Evolutionary conservation across 352 stramenopile species (phyloP).

Genomic region (Globisporangium takayamanum): DNA sequence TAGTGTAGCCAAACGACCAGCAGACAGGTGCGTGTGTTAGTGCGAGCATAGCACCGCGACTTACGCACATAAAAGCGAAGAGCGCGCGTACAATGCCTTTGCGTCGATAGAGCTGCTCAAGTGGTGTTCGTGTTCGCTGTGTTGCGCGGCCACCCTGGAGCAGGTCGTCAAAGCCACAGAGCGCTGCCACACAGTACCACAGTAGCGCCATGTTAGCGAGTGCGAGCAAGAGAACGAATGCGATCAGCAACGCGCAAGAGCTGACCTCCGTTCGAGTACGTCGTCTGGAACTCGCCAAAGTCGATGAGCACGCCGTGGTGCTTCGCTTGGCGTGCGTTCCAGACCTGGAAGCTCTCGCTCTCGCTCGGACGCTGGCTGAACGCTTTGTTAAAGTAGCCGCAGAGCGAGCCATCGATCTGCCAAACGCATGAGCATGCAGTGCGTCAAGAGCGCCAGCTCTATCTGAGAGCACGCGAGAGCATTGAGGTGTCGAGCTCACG

Average conservation of each 20-base stretch:
- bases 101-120: slow-evolving; percentile 9
- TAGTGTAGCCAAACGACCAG: no score
- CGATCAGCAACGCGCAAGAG: not conserved
- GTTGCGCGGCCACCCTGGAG: slow-evolving; percentile 3
- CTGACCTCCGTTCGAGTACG: slow-evolving; percentile 41
- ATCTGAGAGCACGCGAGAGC: not conserved
- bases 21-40: slow-evolving; percentile 6
- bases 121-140: not conserved
- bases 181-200: slow-evolving; percentile 15
- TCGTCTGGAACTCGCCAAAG: slow-evolving; percentile 59
- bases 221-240: not conserved
- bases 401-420: slow-evolving; percentile 63
- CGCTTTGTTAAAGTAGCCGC: slow-evolving; percentile 57
- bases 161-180: slow-evolving; percentile 59
- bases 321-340: slow-evolving; percentile 44
- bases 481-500: not conserved
- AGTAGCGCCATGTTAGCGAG: not conserved
- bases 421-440: not conserved
- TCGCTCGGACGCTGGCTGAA: slow-evolving; percentile 39
- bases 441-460: not conserved
- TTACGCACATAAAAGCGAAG: not conserved
- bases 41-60: slow-evolving; percentile 14
- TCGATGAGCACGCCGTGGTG: slow-evolving; percentile 43
- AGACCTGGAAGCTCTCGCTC: slow-evolving; percentile 33
- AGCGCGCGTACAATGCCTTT: slow-evolving; percentile 28